Conservation (phyloP, 768 basidiomycete genomes). For the Piloderma croceum region DNA sequence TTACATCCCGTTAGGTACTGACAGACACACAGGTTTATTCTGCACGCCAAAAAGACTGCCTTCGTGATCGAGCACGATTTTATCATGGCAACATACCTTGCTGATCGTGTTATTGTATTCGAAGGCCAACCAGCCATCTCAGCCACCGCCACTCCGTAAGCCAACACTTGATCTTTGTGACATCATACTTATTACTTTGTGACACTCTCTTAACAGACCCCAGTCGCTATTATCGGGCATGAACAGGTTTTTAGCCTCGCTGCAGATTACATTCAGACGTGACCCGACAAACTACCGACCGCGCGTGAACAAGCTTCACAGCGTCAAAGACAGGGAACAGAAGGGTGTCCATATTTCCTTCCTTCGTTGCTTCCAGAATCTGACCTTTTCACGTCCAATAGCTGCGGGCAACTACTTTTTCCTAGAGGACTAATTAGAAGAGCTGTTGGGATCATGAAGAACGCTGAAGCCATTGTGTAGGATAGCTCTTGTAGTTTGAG, state of each 20-base stretch:
- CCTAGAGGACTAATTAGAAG: conserved; percentile 83
- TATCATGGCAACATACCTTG: conserved; percentile 99
- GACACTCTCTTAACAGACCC: conserved; percentile 46
- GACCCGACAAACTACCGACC: conserved; percentile 94
- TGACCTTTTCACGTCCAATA: conserved; percentile 23
- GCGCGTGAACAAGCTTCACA: conserved; percentile 79
- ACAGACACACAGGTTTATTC: conserved; percentile 85
- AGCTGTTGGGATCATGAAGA: too few relatives aligned
- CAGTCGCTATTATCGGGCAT: conserved; percentile 93
- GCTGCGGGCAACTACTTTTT: conserved; percentile 88
- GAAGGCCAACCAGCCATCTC: conserved; percentile 80
- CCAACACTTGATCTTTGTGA: conserved; percentile 12
- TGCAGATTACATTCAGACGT: conserved; percentile 97
- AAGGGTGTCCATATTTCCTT: conserved; percentile 48
- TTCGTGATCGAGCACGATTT: conserved; percentile 99
- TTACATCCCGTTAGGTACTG: too few relatives aligned
- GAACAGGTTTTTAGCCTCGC: conserved; percentile 93
- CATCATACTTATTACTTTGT: conserved; percentile 4
- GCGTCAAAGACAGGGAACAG: conserved; percentile 85
- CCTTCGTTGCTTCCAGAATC: not conserved
- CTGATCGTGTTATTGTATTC: conserved; percentile 94
- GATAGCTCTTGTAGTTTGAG: too few relatives aligned
- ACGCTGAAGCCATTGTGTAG: too few relatives aligned
- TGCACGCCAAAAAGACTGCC: conserved; percentile 95
- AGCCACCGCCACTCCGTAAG: conserved; percentile 89